Conservation (phyloP, 805 yeast genomes). For the Schwanniomyces sp. region DNA sequence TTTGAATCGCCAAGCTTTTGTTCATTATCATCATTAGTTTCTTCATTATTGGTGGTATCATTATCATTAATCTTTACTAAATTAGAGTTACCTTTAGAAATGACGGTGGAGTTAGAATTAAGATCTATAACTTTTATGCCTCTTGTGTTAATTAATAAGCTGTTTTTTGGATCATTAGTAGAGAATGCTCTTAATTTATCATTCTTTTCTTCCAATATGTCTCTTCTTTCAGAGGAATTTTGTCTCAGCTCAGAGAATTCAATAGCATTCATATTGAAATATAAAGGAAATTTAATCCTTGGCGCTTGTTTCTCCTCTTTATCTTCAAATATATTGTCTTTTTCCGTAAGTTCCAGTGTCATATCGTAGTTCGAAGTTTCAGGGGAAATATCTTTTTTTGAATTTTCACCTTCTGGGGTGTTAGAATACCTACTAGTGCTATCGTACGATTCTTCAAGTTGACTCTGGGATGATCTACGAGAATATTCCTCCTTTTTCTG, state of each 20-base stretch:
- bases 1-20: conserved; percentile 1
- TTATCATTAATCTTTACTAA: conserved; percentile 2
- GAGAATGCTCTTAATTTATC: conserved; percentile 6
- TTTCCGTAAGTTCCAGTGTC: too few species aligned
- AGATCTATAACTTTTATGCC: conserved; percentile 18
- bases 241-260: conserved; percentile 8
- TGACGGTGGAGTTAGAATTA: conserved; percentile 11
- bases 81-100: conserved; percentile 5
- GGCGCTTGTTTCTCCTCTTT: background rate
- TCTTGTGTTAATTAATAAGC: conserved; percentile 13
- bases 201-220: conserved; percentile 3
- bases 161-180: background rate
- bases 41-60: conserved; percentile 3
- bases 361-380: background rate
- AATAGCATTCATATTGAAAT: conserved; percentile 6
- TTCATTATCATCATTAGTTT: conserved; percentile 1
- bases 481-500: background rate
- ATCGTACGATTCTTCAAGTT: background rate
- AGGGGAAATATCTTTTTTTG: background rate
- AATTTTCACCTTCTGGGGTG: background rate
- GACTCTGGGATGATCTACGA: background rate
- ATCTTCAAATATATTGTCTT: background rate
- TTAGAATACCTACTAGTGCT: background rate
- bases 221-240: conserved; percentile 3
- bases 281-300: conserved; percentile 9